These are phyloP conservation scores for Euphorbia pulcherrima DNA, from an alignment of 345 rosid genomes.

Conservation along the genomic window DNA sequence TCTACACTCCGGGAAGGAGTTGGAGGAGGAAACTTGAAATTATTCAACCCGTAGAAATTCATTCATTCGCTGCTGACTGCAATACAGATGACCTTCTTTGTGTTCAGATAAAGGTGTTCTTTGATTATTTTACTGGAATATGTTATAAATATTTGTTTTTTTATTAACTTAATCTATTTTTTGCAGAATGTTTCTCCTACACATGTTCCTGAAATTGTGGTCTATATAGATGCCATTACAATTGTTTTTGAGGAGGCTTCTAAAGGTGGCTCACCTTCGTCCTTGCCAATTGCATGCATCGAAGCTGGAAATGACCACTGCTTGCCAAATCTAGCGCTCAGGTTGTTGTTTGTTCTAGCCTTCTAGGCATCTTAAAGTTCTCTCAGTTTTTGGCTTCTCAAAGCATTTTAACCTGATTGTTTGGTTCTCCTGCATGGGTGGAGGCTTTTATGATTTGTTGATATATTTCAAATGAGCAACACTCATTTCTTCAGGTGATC, in stretches of 20 bases:
- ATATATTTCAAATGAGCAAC: not conserved
- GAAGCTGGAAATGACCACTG: conserved; percentile 81
- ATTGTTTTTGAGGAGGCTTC: conserved; percentile 83
- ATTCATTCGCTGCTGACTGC: conserved; percentile 79
- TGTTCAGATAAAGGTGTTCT: conserved; percentile 86
- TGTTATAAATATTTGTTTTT: not conserved
- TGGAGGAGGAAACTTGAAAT: conserved; percentile 93
- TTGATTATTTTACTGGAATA: conserved; percentile 16
- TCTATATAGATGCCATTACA: conserved; percentile 82
- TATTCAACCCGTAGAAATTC: conserved; percentile 83
- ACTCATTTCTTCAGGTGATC: not conserved
- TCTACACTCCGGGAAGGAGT: conserved; percentile 83
- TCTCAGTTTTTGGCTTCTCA: conserved; percentile 20
- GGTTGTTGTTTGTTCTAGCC: conserved; percentile 43
- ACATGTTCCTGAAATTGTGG: conserved; percentile 62
- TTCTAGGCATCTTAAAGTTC: conserved; percentile 22
- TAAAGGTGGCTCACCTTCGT: conserved; percentile 60
- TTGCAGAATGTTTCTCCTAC: conserved; percentile 84
- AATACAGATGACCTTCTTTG: conserved; percentile 91
- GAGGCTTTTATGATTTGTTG: not conserved
- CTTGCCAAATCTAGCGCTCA: conserved; percentile 88
- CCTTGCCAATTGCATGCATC: conserved; percentile 86
- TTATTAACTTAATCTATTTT: conserved; percentile 13
- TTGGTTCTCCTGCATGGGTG: conserved; percentile 8
- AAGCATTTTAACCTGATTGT: conserved; percentile 6